Base-by-base conservation (phyloP, 306 rosid species). In the Delonix regia region DNA sequence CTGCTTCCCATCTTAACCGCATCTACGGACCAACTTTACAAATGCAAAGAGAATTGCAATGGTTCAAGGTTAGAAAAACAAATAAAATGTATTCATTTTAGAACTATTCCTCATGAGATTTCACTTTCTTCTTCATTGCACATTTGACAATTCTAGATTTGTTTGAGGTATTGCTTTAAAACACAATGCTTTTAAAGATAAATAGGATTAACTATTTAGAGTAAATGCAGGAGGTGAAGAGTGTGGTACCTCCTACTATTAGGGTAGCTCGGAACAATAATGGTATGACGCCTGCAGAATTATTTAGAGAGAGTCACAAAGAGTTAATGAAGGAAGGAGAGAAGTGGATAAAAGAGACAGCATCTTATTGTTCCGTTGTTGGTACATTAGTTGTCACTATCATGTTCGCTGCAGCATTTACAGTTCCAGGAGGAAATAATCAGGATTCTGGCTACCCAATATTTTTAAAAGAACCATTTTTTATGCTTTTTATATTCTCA, bases 21-120 rank as follows among this genome's bases (percentile, higher is more conserved):
- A 74, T 78, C 9, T 4, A 71, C 1, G 80, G 86, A 34, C 73
- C 80, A 3, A 75, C 76, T 4, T 11, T 82, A 15, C 81, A 76
- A 38, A 81, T 75, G 73, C 73, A 76, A 64, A 64, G 53, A 21
- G 80, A 76, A 64, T 18, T 42, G 14, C 81, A 55, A 4, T 68
- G 75, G 81, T 77, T 67, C 28, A 77, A 67, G 75, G 59, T 56
- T 4, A 72, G 65, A 27, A 25, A 25, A 53, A 53, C 19, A 12
- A 21, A 8, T 30, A 53, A 12, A 21, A 8, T 30, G 6, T 28
- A 53, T 21, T 21, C 60, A 53, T 19, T 21, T 2, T 52, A n/a
- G n/a, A n/a, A n/a, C n/a, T n/a, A n/a, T n/a, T n/a, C n/a, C n/a
- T n/a, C n/a, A n/a, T n/a, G n/a, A 33, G 36, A 33, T 24, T 56